A percentile compares a stretch with the other conserved stretches of the same genome.
Conservation (phyloP, 1,284 basidiomycete species). For the Boletus semigastroideus region DNA sequence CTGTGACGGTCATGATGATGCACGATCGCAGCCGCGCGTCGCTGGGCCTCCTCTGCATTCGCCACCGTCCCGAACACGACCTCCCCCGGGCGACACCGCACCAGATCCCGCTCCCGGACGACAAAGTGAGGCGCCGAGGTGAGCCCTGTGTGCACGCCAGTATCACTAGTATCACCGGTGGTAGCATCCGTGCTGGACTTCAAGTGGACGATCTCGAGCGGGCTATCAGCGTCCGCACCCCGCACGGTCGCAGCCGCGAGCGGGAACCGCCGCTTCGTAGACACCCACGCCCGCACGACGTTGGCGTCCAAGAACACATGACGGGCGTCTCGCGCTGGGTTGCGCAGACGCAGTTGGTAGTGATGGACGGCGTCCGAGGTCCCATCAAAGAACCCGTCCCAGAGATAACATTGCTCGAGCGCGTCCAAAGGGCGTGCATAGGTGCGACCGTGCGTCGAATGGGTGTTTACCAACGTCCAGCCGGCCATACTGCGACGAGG, state of each 20-base stretch:
- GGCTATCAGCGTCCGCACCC: background rate
- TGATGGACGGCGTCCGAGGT: conserved; percentile 13
- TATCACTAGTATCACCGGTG: too few species aligned
- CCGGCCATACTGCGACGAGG: too few species aligned
- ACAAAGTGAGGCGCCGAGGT: conserved; percentile 11
- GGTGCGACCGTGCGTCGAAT: conserved; percentile 3
- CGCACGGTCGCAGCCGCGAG: conserved; percentile 16
- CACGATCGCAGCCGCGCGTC: conserved; percentile 5
- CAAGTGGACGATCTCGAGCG: too few species aligned
- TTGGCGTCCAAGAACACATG: conserved; percentile 16
- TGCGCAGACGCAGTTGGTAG: conserved; percentile 5
- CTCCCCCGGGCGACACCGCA: too few species aligned
- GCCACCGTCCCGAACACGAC: conserved; percentile 7
- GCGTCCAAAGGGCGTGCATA: conserved; percentile 15
- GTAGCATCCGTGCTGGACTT: too few species aligned
- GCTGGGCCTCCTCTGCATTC: conserved; percentile 11
- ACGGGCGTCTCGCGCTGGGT: conserved; percentile 4
- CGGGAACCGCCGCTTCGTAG: conserved; percentile 20
- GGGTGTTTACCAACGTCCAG: too few species aligned
- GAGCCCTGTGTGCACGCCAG: background rate
- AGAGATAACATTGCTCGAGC: conserved; percentile 8
- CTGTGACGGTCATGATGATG: conserved; percentile 6
- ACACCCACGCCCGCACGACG: conserved; percentile 17
- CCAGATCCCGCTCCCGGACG: conserved; percentile 19
- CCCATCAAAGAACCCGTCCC: conserved; percentile 12